These are phyloP conservation scores for Leccinum boreale DNA, from an alignment of 768 basidiomycete species.

Conservation along the genomic window DNA sequence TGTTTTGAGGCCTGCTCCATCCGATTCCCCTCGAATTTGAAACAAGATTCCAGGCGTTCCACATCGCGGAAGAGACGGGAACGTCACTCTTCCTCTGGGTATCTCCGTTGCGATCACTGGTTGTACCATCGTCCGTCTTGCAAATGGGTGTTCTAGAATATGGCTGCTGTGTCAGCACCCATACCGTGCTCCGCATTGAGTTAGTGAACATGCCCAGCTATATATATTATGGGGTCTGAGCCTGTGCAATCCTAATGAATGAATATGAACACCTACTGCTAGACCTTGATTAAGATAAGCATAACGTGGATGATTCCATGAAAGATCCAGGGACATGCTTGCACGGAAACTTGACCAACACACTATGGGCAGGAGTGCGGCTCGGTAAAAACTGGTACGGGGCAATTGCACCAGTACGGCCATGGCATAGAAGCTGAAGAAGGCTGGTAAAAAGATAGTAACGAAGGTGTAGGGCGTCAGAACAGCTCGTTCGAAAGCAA, in stretches of 20 bases:
- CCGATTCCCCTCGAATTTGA: slow-evolving; percentile 27
- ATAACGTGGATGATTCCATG: slow-evolving; percentile 10
- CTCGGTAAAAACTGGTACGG: slow-evolving; percentile 39
- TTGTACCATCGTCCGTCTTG: not conserved
- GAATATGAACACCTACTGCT: slow-evolving; percentile 11
- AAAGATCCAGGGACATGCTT: slow-evolving; percentile 26
- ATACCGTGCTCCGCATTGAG: slow-evolving; percentile 23
- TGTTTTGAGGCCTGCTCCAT: slow-evolving; percentile 18
- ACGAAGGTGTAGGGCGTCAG: slow-evolving; percentile 29
- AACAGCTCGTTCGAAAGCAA: slow-evolving; percentile 14
- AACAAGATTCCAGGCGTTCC: slow-evolving; percentile 28
- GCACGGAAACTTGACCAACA: slow-evolving; percentile 43
- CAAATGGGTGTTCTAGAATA: slow-evolving; percentile 13
- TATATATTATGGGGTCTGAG: slow-evolving; percentile 6
- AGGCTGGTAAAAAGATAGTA: slow-evolving; percentile 39
- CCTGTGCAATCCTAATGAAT: too few species aligned
- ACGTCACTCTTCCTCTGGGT: not conserved
- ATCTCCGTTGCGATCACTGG: not conserved
- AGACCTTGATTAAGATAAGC: slow-evolving; percentile 22
- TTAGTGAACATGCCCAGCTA: slow-evolving; percentile 25
- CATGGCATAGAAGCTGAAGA: slow-evolving; percentile 47
- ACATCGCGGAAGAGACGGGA: slow-evolving; percentile 15
- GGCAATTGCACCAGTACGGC: slow-evolving; percentile 53
- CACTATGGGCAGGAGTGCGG: slow-evolving; percentile 48
- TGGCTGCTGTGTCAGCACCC: slow-evolving; percentile 14